A percentile compares a stretch with the other conserved stretches of the same genome.
Evolutionary conservation across 257 asterid genomes (phyloP).

Genomic region (Catharanthus roseus): DNA sequence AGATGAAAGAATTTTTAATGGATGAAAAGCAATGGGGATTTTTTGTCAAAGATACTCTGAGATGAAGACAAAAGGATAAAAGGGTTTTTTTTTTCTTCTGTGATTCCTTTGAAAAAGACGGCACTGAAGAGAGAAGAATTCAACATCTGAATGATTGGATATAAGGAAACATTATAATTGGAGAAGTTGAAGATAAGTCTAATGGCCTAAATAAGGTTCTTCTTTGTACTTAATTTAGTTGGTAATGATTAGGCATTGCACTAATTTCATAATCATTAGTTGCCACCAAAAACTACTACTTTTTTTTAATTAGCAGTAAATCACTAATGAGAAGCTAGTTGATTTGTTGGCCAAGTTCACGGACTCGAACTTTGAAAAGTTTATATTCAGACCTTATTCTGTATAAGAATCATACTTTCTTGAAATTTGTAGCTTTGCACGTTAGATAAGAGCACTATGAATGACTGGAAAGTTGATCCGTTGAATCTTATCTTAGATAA

Average conservation of each 20-base stretch:
- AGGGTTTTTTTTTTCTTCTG: no score
- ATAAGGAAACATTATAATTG: slow-evolving; percentile 14
- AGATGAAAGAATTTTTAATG: background rate
- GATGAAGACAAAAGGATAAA: background rate
- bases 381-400: no score
- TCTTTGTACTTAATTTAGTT: slow-evolving; percentile 22
- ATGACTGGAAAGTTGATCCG: no score
- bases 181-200: slow-evolving; percentile 14
- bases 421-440: no score
- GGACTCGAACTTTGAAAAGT: no score
- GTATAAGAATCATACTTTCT: no score
- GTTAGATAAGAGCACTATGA: no score
- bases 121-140: slow-evolving; percentile 19
- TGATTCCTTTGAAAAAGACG: slow-evolving; percentile 24
- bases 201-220: slow-evolving; percentile 13
- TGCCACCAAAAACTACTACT: slow-evolving; percentile 7
- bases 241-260: slow-evolving; percentile 41
- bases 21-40: no score
- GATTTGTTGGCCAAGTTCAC: no score
- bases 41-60: slow-evolving; percentile 1
- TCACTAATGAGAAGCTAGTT: no score
- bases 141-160: slow-evolving; percentile 9
- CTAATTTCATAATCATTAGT: slow-evolving; percentile 37
- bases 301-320: no score
- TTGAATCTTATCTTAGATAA: no score